phyloP scores from a whole-genome alignment of 2,329 filamentous ascomycete species.

The Macrophomina tecta region DNA sequence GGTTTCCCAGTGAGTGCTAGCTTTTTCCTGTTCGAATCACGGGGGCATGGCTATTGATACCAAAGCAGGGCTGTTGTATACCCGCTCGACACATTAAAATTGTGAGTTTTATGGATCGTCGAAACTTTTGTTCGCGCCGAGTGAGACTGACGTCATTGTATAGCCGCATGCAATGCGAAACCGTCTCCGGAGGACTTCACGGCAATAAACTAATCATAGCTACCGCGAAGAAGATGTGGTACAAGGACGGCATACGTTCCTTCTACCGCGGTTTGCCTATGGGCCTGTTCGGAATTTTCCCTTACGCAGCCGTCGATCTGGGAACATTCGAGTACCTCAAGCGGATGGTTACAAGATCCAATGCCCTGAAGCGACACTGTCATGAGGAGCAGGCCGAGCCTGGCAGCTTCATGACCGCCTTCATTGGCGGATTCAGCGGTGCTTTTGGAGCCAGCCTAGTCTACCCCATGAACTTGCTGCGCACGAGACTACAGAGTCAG shows the following conservation, averaged over 20 bases:
- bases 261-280: conserved; percentile 94
- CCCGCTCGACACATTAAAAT: conserved; percentile 83
- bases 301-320: conserved; percentile 95
- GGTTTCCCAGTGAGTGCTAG: conserved; percentile 75
- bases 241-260: conserved; percentile 72
- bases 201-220: conserved; percentile 83
- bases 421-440: conserved; percentile 89
- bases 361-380: conserved; percentile 71
- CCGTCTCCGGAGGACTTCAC: conserved; percentile 80
- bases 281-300: conserved; percentile 95
- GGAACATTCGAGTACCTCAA: conserved; percentile 95
- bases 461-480: conserved; percentile 91
- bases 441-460: conserved; percentile 92
- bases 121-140: background rate
- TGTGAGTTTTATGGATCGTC: conserved; percentile 52
- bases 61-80: conserved; percentile 82
- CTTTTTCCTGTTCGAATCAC: conserved; percentile 28
- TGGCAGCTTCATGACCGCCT: conserved; percentile 81
- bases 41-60: conserved; percentile 3
- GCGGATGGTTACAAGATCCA: conserved; percentile 70
- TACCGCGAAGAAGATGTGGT: conserved; percentile 87
- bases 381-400: conserved; percentile 81
- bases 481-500: conserved; percentile 91
- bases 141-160: conserved; percentile 30
- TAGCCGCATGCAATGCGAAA: conserved; percentile 90